Conservation (phyloP, 192 early-diverging fungal species). For the Backusella macrospora region DNA sequence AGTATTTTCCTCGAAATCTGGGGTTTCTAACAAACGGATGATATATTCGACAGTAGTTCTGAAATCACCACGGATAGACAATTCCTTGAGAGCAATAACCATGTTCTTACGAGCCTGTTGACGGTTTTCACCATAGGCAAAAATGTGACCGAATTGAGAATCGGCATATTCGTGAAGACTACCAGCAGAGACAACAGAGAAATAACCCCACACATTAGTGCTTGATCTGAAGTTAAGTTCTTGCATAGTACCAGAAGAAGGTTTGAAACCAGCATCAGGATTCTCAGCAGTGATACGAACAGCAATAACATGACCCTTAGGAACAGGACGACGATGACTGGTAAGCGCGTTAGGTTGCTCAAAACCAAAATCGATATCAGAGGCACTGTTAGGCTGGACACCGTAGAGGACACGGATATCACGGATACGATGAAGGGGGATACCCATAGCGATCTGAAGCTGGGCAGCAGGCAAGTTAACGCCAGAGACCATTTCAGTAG, state of each 20-base stretch:
- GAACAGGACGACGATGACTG: conserved; percentile 88
- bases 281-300: conserved; percentile 99
- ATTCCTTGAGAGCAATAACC: conserved; percentile 96
- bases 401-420: conserved; percentile 97
- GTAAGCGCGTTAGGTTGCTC: conserved; percentile 69
- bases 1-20: conserved; percentile 85
- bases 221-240: conserved; percentile 96
- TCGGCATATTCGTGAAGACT: conserved; percentile 99
- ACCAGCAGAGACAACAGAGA: conserved; percentile 92
- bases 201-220: conserved; percentile 99
- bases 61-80: conserved; percentile 98
- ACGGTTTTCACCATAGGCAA: conserved; percentile 94
- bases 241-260: conserved; percentile 93
- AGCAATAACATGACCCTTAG: conserved; percentile 98
- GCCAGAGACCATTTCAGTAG: conserved; percentile 98
- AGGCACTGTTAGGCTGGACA: conserved; percentile 80
- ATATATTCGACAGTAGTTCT: conserved; percentile 98
- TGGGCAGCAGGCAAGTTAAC: conserved; percentile 98
- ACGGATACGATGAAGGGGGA: conserved; percentile 91
- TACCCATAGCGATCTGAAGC: conserved; percentile 98
- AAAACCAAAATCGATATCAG: conserved; percentile 95
- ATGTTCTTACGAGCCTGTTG: conserved; percentile 94
- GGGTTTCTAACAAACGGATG: conserved; percentile 88
- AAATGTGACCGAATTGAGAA: conserved; percentile 98
- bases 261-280: conserved; percentile 99